Evolutionary conservation across 2,329 filamentous ascomycete species (phyloP), one percentile per base, ranked within the genome.

Genomic region (Cryphonectria parasitica): DNA sequence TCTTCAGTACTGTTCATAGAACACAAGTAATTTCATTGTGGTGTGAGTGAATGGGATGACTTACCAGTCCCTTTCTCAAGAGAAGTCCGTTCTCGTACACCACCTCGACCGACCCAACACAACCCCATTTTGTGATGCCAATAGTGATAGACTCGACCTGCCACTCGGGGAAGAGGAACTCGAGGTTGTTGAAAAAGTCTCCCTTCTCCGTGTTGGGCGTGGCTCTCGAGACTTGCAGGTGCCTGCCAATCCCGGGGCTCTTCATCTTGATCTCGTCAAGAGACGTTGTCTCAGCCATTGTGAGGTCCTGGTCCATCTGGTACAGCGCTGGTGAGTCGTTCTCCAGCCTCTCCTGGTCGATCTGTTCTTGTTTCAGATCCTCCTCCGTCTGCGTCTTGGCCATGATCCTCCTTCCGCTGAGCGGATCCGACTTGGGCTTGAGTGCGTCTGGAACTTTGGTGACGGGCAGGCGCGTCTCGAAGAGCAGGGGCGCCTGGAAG

Each of bases 371-470:
- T 2, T 39, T 39, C 31, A 62, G 28, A 15, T 62, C 60, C 34
- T 34, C 60, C 60, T 62, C 60, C 17, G 60, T 62, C 60, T 62
- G 60, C 36, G 60, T 62, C 60, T 62, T 62, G 31, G 60, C 60
- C 60, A 62, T 62, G 60, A 62, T 62, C 34, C 60, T 62, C 19
- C 60, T 19, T 22, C 60, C 60, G 17, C 34, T 41, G 60, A 62
- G 60, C 34, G 60, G 60, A 36, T 62, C 60, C 17, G 22, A 39
- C 36, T 10, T 36, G 36, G 31, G 60, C 60, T 62, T 62, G 60
- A 62, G 60, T 2, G 60, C 60, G 13, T 62, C 60, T 6, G 60
- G 60, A 10, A 39, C 8, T 31, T 62, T 62, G 17, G 31, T 36
- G 13, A 7, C 34, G 31, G 60, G 60, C 60, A 62, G 34, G 3